Conservation (phyloP, 371 early-diverging fungal genomes). For the Mortierella sp. region DNA sequence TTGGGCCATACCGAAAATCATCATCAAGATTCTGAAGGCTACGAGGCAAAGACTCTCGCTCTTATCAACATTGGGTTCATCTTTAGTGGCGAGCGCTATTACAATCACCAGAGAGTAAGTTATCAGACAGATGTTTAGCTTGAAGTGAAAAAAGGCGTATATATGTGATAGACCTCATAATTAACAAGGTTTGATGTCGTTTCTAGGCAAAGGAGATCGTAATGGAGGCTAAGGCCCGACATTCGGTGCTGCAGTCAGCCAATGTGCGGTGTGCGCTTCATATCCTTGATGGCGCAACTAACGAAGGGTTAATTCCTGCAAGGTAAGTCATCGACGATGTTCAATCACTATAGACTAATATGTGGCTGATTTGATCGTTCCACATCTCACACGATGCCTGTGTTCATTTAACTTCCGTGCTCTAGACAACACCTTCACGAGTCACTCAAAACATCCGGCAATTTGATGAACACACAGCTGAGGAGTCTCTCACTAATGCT, state of each 20-base stretch:
- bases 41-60: constrained; percentile 46
- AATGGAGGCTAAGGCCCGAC: constrained; percentile 27
- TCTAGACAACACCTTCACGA: constrained; percentile 56
- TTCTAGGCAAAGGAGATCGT: constrained; percentile 31
- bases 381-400: not conserved
- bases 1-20: constrained; percentile 16
- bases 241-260: constrained; percentile 16
- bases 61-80: constrained; percentile 43
- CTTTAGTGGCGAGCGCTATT: constrained; percentile 38
- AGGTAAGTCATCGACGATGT: constrained; percentile 19
- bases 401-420: not conserved
- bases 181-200: not conserved
- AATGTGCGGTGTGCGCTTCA: constrained; percentile 45
- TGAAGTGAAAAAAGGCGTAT: too few relatives aligned
- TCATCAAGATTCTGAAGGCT: constrained; percentile 50
- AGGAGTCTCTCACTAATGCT: constrained; percentile 46
- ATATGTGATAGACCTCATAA: not conserved
- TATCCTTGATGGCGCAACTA: constrained; percentile 47
- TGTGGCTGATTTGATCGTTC: too few relatives aligned
- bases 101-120: constrained; percentile 32
- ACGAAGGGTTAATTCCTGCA: constrained; percentile 40
- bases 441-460: constrained; percentile 36
- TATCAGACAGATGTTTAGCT: too few relatives aligned
- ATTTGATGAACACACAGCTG: constrained; percentile 48
- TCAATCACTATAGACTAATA: too few relatives aligned